phyloP scores from a whole-genome alignment of 192 early-diverging fungal genomes.

The Chytriomyces sp. region DNA sequence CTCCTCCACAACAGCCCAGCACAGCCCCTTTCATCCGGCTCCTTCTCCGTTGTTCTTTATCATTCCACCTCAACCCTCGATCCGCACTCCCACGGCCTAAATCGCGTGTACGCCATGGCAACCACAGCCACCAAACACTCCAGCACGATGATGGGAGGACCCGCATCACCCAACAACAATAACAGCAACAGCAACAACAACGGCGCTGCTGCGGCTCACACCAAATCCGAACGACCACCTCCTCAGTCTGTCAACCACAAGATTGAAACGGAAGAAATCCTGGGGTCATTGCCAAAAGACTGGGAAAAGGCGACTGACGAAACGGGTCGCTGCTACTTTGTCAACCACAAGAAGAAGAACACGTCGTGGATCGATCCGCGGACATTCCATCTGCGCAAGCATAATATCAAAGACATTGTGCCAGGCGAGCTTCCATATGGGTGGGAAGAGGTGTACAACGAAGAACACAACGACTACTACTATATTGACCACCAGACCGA shows the following conservation, averaged over 20 bases:
- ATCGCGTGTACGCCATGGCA: not conserved
- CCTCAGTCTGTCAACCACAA: slow-evolving; percentile 38
- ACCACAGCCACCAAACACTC: slow-evolving; percentile 4
- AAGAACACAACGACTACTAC: slow-evolving; percentile 36
- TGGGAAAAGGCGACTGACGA: slow-evolving; percentile 44
- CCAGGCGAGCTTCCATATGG: slow-evolving; percentile 50
- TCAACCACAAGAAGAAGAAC: slow-evolving; percentile 50
- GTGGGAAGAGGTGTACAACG: slow-evolving; percentile 43
- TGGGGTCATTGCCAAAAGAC: slow-evolving; percentile 43
- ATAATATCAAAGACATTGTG: slow-evolving; percentile 49
- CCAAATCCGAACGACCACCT: slow-evolving; percentile 3
- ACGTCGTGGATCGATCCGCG: slow-evolving; percentile 61
- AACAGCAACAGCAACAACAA: not conserved
- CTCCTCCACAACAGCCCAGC: not conserved
- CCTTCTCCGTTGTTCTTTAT: not conserved
- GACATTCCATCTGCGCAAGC: slow-evolving; percentile 40
- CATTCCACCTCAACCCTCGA: not conserved
- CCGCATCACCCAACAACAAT: not conserved
- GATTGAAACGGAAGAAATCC: slow-evolving; percentile 47
- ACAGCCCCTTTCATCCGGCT: not conserved
- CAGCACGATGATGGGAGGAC: not conserved
- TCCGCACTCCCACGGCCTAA: not conserved
- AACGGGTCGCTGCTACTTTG: slow-evolving; percentile 49
- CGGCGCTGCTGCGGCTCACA: not conserved
- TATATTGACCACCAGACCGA: slow-evolving; percentile 44